These are phyloP conservation scores for Rhizopogon salebrosus DNA, from an alignment of 768 basidiomycete genomes.

Conservation along the genomic window DNA sequence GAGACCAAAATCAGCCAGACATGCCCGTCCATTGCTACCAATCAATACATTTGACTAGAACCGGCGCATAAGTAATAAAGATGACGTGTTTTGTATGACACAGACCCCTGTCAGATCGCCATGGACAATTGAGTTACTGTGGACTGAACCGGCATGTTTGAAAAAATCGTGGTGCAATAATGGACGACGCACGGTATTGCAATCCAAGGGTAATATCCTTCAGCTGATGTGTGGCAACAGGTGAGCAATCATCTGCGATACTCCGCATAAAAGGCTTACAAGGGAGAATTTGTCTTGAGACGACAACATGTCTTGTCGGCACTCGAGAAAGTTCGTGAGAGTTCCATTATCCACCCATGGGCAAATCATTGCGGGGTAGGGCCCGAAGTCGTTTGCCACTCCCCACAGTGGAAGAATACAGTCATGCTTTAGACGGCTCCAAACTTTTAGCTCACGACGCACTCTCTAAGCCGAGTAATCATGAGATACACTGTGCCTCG, in stretches of 20 bases:
- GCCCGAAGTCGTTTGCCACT: conserved; percentile 13
- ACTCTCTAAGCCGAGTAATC: conserved; percentile 16
- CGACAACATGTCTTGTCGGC: background rate
- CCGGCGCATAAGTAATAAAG: background rate
- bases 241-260: background rate
- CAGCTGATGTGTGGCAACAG: conserved; percentile 24
- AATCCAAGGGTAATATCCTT: conserved; percentile 35
- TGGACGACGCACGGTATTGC: conserved; percentile 26
- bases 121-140: background rate
- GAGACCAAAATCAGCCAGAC: conserved; percentile 39
- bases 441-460: conserved; percentile 16
- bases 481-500: background rate
- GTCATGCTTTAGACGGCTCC: conserved; percentile 15
- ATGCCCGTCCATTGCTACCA: conserved; percentile 31
- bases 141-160: background rate
- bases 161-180: background rate
- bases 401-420: conserved; percentile 17
- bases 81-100: background rate
- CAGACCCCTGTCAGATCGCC: conserved; percentile 6
- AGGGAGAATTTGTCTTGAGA: conserved; percentile 9
- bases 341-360: conserved; percentile 14
- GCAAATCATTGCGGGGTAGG: conserved; percentile 15
- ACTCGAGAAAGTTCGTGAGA: conserved; percentile 10
- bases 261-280: conserved; percentile 10
- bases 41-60: conserved; percentile 23